Evolutionary conservation across 23 red algal species (phyloP).

Genomic region (Gracilaria caudata): DNA sequence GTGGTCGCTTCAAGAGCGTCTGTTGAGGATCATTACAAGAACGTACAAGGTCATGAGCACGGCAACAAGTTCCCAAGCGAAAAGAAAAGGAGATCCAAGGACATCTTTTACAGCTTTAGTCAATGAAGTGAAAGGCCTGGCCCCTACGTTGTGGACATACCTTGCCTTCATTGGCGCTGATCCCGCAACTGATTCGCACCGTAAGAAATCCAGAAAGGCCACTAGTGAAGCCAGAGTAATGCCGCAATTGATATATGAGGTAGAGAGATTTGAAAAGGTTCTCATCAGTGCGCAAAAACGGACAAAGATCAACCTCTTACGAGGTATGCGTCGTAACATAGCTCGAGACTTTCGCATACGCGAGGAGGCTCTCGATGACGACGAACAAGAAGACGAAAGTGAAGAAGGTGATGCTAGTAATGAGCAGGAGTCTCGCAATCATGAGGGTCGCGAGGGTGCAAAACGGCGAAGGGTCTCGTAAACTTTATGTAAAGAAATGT

Average conservation of each 20-base stretch:
- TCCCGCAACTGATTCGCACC: not conserved
- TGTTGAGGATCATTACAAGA: conserved; percentile 37
- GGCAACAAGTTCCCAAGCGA: conserved; percentile 47
- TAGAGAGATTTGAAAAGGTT: conserved; percentile 65
- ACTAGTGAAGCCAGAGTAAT: conserved; percentile 59
- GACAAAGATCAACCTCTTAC: conserved; percentile 59
- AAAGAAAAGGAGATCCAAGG: conserved; percentile 57
- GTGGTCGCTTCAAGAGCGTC: conserved; percentile 63
- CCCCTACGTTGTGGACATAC: conserved; percentile 54
- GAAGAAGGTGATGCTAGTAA: not conserved
- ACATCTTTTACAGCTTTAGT: conserved; percentile 62
- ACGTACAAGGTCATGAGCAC: conserved; percentile 36
- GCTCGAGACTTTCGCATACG: conserved; percentile 69
- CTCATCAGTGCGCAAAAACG: conserved; percentile 67
- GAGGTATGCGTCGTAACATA: conserved; percentile 65
- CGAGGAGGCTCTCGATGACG: conserved; percentile 33
- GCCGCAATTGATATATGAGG: conserved; percentile 67
- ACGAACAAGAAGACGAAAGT: not conserved
- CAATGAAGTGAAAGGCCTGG: conserved; percentile 51
- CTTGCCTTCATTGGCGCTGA: conserved; percentile 50
- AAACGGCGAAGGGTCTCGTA: conserved; percentile 30
- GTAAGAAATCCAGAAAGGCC: conserved; percentile 31
- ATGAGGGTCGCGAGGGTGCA: conserved; percentile 8
- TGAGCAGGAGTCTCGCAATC: conserved; percentile 23
- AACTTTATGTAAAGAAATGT: not conserved